Conservation (phyloP, 176 grass and related monocot genomes). For the Cenchrus americanus region DNA sequence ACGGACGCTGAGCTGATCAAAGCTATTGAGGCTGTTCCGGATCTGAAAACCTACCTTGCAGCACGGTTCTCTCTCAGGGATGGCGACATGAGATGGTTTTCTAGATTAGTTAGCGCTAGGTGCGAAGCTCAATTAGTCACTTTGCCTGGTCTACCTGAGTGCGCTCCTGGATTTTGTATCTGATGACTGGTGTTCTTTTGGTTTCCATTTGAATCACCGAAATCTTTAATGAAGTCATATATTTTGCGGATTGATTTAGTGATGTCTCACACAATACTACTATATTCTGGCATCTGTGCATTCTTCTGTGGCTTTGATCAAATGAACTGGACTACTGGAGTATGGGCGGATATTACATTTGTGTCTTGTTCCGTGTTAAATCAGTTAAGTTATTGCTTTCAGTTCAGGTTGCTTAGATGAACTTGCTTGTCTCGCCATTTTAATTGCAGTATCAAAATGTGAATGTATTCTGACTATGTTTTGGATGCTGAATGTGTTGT, state of each 20-base stretch:
- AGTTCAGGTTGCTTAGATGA: background rate
- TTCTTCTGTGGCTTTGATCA: background rate
- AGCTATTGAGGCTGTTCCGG: conserved; percentile 69
- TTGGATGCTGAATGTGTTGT: background rate
- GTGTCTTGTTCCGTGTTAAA: background rate
- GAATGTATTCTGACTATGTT: background rate
- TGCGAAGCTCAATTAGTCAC: conserved; percentile 13
- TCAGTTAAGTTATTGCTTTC: background rate
- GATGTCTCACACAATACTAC: background rate
- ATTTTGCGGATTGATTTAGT: conserved; percentile 19
- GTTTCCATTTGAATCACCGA: conserved; percentile 39
- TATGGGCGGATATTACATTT: background rate
- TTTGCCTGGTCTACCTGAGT: conserved; percentile 39
- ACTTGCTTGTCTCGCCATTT: background rate
- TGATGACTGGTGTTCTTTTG: conserved; percentile 6
- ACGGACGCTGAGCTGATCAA: conserved; percentile 70
- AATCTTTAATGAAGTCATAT: conserved; percentile 29
- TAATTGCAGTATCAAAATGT: background rate
- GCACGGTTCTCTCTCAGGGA: conserved; percentile 85
- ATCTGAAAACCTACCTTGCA: conserved; percentile 75
- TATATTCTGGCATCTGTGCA: background rate
- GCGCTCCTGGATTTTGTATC: conserved; percentile 44
- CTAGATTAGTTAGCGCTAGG: conserved; percentile 44
- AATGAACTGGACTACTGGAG: background rate
- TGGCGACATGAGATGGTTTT: conserved; percentile 91